Conservation (phyloP, 2,329 filamentous ascomycete genomes). For the Talaromyces rugulosus region DNA sequence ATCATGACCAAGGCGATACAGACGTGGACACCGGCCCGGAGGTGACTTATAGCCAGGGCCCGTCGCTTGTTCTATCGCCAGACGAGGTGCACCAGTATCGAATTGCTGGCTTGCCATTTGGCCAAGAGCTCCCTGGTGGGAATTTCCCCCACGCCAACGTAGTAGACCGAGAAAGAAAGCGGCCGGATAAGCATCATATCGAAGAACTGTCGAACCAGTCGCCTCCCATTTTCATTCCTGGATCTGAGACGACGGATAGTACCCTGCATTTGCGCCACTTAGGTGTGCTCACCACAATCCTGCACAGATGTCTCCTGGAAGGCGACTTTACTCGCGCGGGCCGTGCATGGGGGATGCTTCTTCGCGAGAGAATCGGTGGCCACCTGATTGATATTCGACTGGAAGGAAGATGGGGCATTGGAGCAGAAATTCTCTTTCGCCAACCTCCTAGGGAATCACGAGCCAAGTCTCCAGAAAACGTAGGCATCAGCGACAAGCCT, state of each 20-base stretch:
- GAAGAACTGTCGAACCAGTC: conserved; percentile 27
- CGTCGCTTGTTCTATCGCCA: conserved; percentile 17
- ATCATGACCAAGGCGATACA: neutral
- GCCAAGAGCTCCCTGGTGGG: conserved; percentile 33
- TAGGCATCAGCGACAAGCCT: conserved; percentile 12
- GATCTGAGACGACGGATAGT: conserved; percentile 26
- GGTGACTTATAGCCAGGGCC: neutral
- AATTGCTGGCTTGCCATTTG: conserved; percentile 15
- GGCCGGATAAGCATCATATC: conserved; percentile 18
- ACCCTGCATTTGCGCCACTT: conserved; percentile 53
- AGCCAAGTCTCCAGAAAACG: neutral
- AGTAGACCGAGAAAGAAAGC: conserved; percentile 6
- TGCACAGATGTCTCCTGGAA: conserved; percentile 68
- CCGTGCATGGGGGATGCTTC: conserved; percentile 69
- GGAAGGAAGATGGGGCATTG: conserved; percentile 73
- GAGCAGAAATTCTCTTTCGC: conserved; percentile 76
- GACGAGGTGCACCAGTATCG: conserved; percentile 17
- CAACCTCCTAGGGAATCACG: neutral
- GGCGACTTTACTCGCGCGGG: conserved; percentile 68
- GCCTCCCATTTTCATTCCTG: conserved; percentile 31
- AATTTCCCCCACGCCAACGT: conserved; percentile 37
- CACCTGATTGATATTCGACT: conserved; percentile 63
- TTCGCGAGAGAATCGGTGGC: conserved; percentile 58
- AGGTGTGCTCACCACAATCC: conserved; percentile 61
- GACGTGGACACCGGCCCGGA: conserved; percentile 10